Evolutionary conservation across 2,329 filamentous ascomycete genomes (phyloP), one percentile per base, ranked within the genome.

Genomic region (Fusarium haematococcum): DNA sequence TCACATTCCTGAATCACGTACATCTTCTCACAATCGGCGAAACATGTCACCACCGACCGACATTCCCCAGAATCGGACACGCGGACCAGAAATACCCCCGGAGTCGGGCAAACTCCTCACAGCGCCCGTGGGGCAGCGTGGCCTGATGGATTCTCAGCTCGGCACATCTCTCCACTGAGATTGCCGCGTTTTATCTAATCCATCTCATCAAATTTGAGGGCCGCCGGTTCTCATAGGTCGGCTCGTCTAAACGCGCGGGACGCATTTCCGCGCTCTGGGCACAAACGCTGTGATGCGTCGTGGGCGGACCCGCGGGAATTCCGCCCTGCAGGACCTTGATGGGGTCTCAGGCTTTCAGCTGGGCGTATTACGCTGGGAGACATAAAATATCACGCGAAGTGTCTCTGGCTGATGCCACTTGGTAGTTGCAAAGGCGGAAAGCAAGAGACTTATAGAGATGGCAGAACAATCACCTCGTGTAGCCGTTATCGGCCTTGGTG

Each of bases 401-500:
- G 6, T 14, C 6, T 33, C 14, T 18, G 13, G 5, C 45, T 1
- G 23, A 23, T n/a, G 33, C 4, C 4, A 58, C 33, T 41, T 58
- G 10, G 10, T 25, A n/a, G 32, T 37, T 27, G 10, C 56, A 58
- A 58, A 27, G 7, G 33, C 20, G 20, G 20, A 37, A 57, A 35
- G 14, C 4, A 14, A 58, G 10, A 39, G 18, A 20, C 18, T 32
- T n/a, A 6, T 18, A 25, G 23, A 6, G 14, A 69, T 77, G 75
- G 63, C 66, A 41, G 45, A 59, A 16, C 63, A 75, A 33, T 39
- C 67, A 25, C 56, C 57, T 62, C 77, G 54, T 5, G 74, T 81
- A n/a, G 80, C 79, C 35, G 73, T 82, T 18, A 68, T 82, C 61
- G 79, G 79, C 13, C 66, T 81, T 7, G 80, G 80, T 81, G 67